Percentiles rank a stretch among this genome's conserved stretches.
Conservation (phyloP, 371 early-diverging fungal species). For the Cokeromyces recurvatus region DNA sequence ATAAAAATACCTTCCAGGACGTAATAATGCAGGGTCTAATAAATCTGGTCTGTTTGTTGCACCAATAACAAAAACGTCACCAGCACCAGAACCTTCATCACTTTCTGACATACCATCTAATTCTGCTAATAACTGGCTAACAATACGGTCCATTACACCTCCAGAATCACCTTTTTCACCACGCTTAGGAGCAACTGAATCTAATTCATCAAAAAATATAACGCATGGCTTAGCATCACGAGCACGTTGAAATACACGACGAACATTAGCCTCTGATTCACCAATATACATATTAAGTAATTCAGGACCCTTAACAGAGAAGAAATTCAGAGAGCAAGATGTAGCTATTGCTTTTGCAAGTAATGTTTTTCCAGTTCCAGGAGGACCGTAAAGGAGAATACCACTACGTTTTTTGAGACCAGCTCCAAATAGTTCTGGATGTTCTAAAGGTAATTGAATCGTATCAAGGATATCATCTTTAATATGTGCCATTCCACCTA, state of each 20-base stretch:
- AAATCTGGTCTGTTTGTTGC: slow-evolving; percentile 99
- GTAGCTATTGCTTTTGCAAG: slow-evolving; percentile 99
- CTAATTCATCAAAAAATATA: slow-evolving; percentile 99
- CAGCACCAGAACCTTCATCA: slow-evolving; percentile 44
- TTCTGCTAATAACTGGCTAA: slow-evolving; percentile 92
- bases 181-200: slow-evolving; percentile 96
- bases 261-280: slow-evolving; percentile 95
- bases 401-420: slow-evolving; percentile 98
- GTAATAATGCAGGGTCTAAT: slow-evolving; percentile 87
- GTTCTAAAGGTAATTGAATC: slow-evolving; percentile 96
- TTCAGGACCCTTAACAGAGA: slow-evolving; percentile 99
- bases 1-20: slow-evolving; percentile 41
- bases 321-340: slow-evolving; percentile 96
- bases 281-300: slow-evolving; percentile 90
- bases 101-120: slow-evolving; percentile 86
- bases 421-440: slow-evolving; percentile 94
- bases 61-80: slow-evolving; percentile 99
- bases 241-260: slow-evolving; percentile 96
- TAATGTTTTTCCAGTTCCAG: slow-evolving; percentile 99
- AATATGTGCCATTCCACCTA: slow-evolving; percentile 97
- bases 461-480: slow-evolving; percentile 98
- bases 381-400: slow-evolving; percentile 94
- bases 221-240: slow-evolving; percentile 98
- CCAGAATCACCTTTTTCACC: slow-evolving; percentile 97
- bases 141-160: slow-evolving; percentile 98